Evolutionary conservation across 495 filamentous ascomycete genomes (phyloP), one percentile per base, ranked within the genome.

Genomic region (Bombardia bombarda): DNA sequence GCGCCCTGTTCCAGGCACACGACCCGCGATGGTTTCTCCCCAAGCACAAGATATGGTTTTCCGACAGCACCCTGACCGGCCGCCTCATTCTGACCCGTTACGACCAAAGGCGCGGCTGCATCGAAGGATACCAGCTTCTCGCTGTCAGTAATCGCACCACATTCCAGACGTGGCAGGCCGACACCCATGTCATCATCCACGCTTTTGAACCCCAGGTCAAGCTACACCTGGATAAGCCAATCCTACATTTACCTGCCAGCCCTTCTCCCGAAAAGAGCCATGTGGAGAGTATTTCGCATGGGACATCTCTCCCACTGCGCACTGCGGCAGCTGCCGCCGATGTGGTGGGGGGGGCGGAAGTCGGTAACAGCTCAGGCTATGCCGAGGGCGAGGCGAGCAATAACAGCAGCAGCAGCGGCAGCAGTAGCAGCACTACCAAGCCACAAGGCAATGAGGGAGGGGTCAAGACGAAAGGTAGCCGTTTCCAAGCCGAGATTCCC

Each of bases 21-120:
- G 72, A 90, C 42, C 82, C 84, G 1, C 81, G 81, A 51, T 94
- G 92, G 84, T 96, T 93, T 52, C 71, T 97, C 1, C 69, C 84
- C 0, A 74, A 73, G 43, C 65, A 86, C 47, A 87, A 85, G 62
- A 61, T 97, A 31, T 97, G 90, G 90, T 88, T 93, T 52, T 74
- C 78, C 24, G 88, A 95, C 61, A 71, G 58, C 20, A 70, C 76
- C n/a, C 64, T 79, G 21, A 72, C 66, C 0, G 89, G 89, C 0
- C 81, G 79, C 39, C 55, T 95, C 25, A 70, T 93, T 17, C 56
- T 94, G 16, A 69, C 76, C 21, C 79, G 82, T 0, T 96, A 88
- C 52, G 78, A 93, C 57, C 67, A 78, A 16, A 68, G 75, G 14
- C 66, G 75, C 12, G 84, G 82, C 9, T 79, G 80, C 45, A 93